phyloP scores from a whole-genome alignment of 1,284 basidiomycete species.

The Sphaerobolus stellatus region DNA sequence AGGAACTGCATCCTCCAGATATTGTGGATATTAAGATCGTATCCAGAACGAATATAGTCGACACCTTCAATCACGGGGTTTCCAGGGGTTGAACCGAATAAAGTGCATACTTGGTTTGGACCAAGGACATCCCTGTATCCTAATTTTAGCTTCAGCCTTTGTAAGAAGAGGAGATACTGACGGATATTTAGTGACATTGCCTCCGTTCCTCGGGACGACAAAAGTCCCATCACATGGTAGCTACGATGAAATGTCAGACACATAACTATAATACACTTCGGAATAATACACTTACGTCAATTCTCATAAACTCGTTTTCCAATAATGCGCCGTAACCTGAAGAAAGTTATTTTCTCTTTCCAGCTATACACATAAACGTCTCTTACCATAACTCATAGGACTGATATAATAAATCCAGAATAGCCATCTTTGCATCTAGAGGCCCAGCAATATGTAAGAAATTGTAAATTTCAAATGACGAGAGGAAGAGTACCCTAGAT shows the following conservation, averaged over 20 bases:
- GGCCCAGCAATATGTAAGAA: slow-evolving; percentile 40
- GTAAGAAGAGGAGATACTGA: slow-evolving; percentile 33
- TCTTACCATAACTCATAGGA: slow-evolving; percentile 69
- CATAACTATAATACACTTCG: no score
- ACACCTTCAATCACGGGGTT: slow-evolving; percentile 18
- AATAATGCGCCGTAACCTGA: slow-evolving; percentile 76
- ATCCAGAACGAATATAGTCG: slow-evolving; percentile 37
- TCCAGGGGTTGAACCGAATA: slow-evolving; percentile 19
- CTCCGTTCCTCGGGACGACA: slow-evolving; percentile 70
- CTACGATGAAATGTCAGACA: no score
- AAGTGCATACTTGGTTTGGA: slow-evolving; percentile 25
- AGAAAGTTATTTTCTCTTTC: no score
- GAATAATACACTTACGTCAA: slow-evolving; percentile 41
- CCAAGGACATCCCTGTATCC: slow-evolving; percentile 32
- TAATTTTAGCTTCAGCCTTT: not conserved
- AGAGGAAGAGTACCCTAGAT: slow-evolving; percentile 35
- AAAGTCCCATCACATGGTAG: slow-evolving; percentile 67
- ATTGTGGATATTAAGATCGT: slow-evolving; percentile 6
- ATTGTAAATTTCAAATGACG: no score
- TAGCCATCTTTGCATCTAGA: slow-evolving; percentile 85
- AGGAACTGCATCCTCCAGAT: slow-evolving; percentile 5
- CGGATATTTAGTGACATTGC: slow-evolving; percentile 65
- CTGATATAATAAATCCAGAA: slow-evolving; percentile 86
- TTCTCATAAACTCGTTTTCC: slow-evolving; percentile 82
- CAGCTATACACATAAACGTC: no score